Evolutionary conservation across 73 alveolate species (phyloP), one percentile per base, ranked within the genome.

Genomic region (Stentor coeruleus): DNA sequence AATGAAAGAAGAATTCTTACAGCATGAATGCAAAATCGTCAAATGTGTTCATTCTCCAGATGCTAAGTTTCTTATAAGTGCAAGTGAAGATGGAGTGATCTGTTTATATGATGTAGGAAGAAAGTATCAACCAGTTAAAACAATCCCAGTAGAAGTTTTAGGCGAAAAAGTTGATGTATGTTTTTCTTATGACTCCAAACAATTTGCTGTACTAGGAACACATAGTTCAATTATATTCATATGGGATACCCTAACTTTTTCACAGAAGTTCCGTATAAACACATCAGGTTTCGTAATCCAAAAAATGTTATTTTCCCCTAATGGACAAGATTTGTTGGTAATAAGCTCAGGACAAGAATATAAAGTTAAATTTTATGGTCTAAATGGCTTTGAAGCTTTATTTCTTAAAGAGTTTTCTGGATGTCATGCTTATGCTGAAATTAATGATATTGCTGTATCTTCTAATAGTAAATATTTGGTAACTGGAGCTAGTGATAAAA

Each of bases 401-500:
- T 76, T 84, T 66, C 81, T 89, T 39, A 89, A 93, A 84, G 99
- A 95, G 82, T 74, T 95, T 26, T 49, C 74, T 81, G 91, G 90
- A 81, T 90, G 86, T 14, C 99, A 95, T 86, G 84, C 94, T 20
- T 26, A 31, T 35, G 94, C 93, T 38, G 59, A 84, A 57, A 90
- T 92, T 38, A 85, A 66, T 59, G 85, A 87, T 36, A 77, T 95
- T 76, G 73, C 87, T 36, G 58, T 87, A 39, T 87, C 96, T 59
- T 76, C 40, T 42, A 95, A 95, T 83, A 85, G 89, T 35, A 86
- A 86, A 74, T 95, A 89, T 81, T 83, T 95, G 38, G 60, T 95
- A n/a, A 89, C 96, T 58, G 89, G 97, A 36, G 99, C 98, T n/a
- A 92, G 84, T 66, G 99, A 94, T 86, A 87, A 90, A 40, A 90